Base-by-base conservation (phyloP, 768 basidiomycete genomes). In the Amanita molliuscula region DNA sequence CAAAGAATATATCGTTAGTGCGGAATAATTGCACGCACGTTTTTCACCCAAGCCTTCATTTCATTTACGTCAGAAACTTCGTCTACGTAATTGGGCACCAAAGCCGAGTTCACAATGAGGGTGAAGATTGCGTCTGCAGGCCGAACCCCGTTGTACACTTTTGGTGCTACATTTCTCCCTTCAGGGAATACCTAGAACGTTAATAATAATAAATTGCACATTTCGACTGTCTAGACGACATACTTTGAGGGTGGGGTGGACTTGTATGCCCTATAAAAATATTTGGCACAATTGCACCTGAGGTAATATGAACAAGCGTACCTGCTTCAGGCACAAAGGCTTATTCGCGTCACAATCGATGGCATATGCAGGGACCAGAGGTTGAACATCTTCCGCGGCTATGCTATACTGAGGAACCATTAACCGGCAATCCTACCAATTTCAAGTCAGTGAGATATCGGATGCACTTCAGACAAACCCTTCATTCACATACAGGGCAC, bases 301-400 rank as follows among this genome's bases (percentile, higher is more conserved):
- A 15, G 1, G 6, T 10, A n/a, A n/a, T 31, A 21, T 20, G 10
- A 26, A 35, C 20, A 20, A 6, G 52, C 64, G 29, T 52, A 75
- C 82, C 71, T 93, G 85, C 44, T 89, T 81, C 0, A 79, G 77
- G 60, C 94, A 97, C 5, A 96, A 66, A 6, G 69, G 73, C 64
- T 84, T 92, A 65, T 97, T 95, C 61, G 69, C 70, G 59, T 95
- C 92, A 55, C 93, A 97, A 62, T 97, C 89, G n/a, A 97, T 78
- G 10, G 91, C 89, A 64, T 93, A 96, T 50, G 86, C 76, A 0
- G 91, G 90, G 20, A 97, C 72, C 23, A 96, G 70, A 3, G 94
- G 92, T 53, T 80, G 72, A 6, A 96, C 74, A 0, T 78, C 82
- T 9, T 77, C 63, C 0, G 92, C 91, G 3, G 89, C 90, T 57